Evolutionary conservation across 148 eudicot genomes (phyloP).

Genomic region (Oxyria digyna): DNA sequence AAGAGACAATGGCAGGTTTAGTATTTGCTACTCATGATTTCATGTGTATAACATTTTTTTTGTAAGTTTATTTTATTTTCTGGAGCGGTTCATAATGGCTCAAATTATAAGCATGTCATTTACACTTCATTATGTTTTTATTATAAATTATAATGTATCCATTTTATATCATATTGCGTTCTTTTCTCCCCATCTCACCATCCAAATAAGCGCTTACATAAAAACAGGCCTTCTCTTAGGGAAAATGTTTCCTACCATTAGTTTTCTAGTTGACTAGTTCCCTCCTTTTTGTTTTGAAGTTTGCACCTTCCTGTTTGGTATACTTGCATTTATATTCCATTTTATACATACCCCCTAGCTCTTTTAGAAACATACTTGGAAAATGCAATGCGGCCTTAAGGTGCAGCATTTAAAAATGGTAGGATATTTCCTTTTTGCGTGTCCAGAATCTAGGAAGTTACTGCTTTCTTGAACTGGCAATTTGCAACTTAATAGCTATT

Average conservation of each 20-base stretch:
- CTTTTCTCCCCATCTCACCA: neutral
- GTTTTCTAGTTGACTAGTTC: neutral
- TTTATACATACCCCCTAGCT: neutral
- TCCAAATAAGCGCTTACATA: neutral
- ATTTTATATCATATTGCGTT: neutral
- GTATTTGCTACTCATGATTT: constrained; percentile 13
- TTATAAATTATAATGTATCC: neutral
- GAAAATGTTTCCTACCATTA: neutral
- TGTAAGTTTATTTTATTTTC: neutral
- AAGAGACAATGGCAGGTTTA: constrained; percentile 91
- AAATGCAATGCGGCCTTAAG: neutral
- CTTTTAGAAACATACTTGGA: neutral
- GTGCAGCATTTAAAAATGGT: neutral
- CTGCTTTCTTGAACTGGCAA: neutral
- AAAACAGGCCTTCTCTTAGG: neutral
- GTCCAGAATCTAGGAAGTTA: neutral
- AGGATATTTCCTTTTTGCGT: neutral
- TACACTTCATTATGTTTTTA: neutral
- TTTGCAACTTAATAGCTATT: neutral
- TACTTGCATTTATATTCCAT: neutral
- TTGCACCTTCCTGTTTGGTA: neutral
- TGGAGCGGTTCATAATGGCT: neutral
- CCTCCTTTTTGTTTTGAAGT: neutral
- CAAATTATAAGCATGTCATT: neutral
- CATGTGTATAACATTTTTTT: neutral